Evolutionary conservation across 495 filamentous ascomycete species (phyloP).

Genomic region (Neurospora hispaniola): DNA sequence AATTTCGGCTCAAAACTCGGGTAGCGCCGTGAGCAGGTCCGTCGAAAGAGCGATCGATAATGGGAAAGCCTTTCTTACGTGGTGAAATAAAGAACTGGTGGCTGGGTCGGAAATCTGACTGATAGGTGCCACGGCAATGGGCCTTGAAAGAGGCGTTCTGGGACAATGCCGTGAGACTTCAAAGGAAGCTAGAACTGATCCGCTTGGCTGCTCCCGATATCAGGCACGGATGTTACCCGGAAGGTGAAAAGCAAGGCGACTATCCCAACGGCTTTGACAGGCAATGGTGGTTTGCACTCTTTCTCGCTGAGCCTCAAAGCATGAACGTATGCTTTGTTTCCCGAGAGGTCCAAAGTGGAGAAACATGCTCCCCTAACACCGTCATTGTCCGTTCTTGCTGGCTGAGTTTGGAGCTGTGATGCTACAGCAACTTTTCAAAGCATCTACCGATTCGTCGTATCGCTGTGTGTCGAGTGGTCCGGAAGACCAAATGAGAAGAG

Average conservation of each 20-base stretch:
- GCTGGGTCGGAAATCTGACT: neutral
- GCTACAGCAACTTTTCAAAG: constrained; percentile 2
- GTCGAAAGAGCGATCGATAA: neutral
- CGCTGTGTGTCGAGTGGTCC: constrained; percentile 50
- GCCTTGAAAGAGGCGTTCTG: neutral
- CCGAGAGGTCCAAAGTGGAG: neutral
- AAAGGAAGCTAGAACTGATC: neutral
- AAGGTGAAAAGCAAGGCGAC: neutral
- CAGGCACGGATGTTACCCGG: neutral
- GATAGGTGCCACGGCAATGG: neutral
- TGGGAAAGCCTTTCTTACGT: neutral
- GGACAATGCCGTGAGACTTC: neutral
- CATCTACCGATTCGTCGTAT: constrained; percentile 44
- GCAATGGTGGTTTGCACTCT: neutral
- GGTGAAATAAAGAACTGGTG: neutral
- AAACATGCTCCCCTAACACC: neutral
- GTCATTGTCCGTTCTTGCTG: neutral
- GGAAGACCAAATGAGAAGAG: constrained; percentile 55
- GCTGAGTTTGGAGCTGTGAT: neutral
- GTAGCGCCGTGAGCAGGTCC: neutral
- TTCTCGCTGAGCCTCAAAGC: neutral
- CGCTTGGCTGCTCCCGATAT: neutral
- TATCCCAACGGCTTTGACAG: neutral
- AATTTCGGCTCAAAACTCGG: neutral
- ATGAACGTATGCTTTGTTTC: neutral